These are phyloP conservation scores for Vitellaria paradoxa DNA, from an alignment of 179 eudicot genomes.

Conservation along the genomic window DNA sequence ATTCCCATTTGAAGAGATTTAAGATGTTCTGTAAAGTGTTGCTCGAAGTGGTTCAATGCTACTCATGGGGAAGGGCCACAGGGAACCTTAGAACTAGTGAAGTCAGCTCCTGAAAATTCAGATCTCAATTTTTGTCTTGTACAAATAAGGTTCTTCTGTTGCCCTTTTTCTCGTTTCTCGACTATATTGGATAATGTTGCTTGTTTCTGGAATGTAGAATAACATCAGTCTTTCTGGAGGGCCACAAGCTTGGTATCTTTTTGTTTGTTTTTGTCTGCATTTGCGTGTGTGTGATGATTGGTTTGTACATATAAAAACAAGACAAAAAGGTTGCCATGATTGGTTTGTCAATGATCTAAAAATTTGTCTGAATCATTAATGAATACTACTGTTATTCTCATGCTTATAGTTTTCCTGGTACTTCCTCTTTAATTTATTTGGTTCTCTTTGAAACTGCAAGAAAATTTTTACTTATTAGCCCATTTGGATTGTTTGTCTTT, in stretches of 20 bases:
- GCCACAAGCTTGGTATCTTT: neutral
- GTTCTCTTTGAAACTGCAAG: slow-evolving; percentile 1
- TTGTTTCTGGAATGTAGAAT: neutral
- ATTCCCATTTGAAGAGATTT: too few relatives aligned
- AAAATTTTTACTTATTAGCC: neutral
- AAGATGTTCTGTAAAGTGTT: neutral
- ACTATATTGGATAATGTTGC: neutral
- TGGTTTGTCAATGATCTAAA: neutral
- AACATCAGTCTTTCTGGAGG: neutral
- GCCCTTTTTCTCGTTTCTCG: neutral
- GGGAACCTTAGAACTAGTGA: neutral
- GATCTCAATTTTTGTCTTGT: neutral
- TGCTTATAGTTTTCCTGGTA: neutral
- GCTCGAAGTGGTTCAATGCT: neutral
- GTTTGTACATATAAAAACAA: neutral
- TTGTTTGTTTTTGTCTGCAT: neutral
- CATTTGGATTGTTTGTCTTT: too few relatives aligned
- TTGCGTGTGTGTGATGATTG: neutral
- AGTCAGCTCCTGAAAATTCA: neutral
- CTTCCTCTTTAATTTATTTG: too few relatives aligned
- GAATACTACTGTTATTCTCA: neutral
- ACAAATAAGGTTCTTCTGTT: neutral
- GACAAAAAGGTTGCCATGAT: neutral
- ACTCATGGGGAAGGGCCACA: neutral
- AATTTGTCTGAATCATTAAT: neutral